These are phyloP conservation scores for Pichia sp. DNA, from an alignment of 1,139 yeast genomes.

Conservation along the genomic window DNA sequence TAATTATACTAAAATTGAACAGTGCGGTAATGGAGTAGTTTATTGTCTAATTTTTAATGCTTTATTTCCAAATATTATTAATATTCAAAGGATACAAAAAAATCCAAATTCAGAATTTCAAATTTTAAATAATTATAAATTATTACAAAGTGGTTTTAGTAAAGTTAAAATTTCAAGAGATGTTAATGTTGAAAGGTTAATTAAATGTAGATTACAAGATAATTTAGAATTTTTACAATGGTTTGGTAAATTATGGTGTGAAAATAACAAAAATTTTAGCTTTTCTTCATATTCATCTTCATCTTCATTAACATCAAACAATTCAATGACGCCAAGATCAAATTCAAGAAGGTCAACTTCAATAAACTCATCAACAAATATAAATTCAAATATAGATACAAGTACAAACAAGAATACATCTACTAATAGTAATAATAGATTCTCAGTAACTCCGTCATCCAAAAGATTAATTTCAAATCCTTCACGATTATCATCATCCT, in stretches of 20 bases:
- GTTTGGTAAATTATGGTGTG: constrained; percentile 80
- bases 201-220: constrained; percentile 88
- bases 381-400: no score
- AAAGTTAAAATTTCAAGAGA: constrained; percentile 66
- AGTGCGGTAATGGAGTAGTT: constrained; percentile 93
- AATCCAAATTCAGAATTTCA: constrained; percentile 69
- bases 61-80: constrained; percentile 64
- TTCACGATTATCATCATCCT: background rate
- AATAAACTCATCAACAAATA: no score
- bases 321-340: background rate
- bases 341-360: background rate
- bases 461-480: background rate
- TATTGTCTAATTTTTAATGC: constrained; percentile 90
- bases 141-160: constrained; percentile 72
- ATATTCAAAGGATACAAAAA: constrained; percentile 70
- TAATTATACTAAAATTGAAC: constrained; percentile 73
- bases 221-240: constrained; percentile 91
- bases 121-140: constrained; percentile 71
- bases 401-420: background rate
- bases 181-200: constrained; percentile 74
- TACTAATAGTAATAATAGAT: background rate
- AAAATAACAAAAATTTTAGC: constrained; percentile 37
- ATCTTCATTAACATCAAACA: no score
- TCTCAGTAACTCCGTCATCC: background rate
- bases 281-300: constrained; percentile 23